Evolutionary conservation across 2,329 filamentous ascomycete species (phyloP).

Genomic region (Colletotrichum lini): DNA sequence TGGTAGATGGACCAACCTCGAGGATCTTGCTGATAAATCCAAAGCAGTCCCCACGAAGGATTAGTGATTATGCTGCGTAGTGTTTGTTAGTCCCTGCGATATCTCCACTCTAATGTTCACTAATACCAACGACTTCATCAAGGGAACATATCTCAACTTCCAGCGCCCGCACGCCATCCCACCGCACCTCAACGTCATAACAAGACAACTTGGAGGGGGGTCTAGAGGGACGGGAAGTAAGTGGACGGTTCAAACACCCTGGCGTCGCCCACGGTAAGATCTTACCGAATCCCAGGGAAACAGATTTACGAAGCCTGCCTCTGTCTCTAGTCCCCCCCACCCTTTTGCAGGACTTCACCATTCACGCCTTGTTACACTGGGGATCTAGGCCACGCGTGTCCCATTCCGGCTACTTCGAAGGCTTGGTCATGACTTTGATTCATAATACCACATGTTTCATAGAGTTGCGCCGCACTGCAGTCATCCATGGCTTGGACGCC

Average conservation of each 20-base stretch:
- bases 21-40: constrained; percentile 39
- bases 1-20: not conserved
- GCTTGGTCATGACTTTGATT: constrained; percentile 24
- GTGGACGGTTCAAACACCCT: constrained; percentile 9
- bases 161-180: constrained; percentile 31
- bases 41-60: constrained; percentile 11
- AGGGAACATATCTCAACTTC: not conserved
- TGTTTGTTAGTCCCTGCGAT: not conserved
- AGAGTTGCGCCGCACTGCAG: constrained; percentile 3
- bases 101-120: not conserved
- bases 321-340: not conserved
- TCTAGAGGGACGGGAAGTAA: not conserved
- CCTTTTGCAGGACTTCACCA: not conserved
- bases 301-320: constrained; percentile 10
- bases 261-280: constrained; percentile 28
- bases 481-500: constrained; percentile 18
- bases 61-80: constrained; percentile 23
- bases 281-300: constrained; percentile 3
- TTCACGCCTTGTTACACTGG: no score
- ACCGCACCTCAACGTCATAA: constrained; percentile 15
- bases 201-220: no score
- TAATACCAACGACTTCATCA: not conserved
- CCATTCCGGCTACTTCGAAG: constrained; percentile 25
- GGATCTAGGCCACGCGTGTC: not conserved
- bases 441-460: constrained; percentile 19